Evolutionary conservation across 2,329 filamentous ascomycete genomes (phyloP), one percentile per base, ranked within the genome.

Genomic region (Calonectria naviculata): DNA sequence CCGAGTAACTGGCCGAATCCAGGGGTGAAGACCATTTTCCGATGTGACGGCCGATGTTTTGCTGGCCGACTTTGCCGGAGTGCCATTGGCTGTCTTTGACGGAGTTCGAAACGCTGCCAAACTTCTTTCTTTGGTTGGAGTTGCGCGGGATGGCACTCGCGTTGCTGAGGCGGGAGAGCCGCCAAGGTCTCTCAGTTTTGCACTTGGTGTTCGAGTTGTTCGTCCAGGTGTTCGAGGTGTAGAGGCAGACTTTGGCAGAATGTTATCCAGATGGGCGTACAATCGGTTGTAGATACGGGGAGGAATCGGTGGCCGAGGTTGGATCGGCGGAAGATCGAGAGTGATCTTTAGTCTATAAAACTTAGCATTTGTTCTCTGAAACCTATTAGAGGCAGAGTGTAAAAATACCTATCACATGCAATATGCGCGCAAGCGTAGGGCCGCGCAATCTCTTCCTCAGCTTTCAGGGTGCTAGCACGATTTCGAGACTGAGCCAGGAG

Each of bases 371-470:
- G 8, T 5, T 5, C 10, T 19, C 28, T 26, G 19, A 8, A 5
- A 13, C 19, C 7, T 1, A 21, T 28, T 44, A 9, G 7, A 17
- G 24, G 10, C 2, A 13, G 8, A 19, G 17, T 36, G 29, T 29
- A 29, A 19, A 60, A 76, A 52, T 84, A 94, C 93, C 94, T 90
- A 77, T 96, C 94, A 80, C 95, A 98, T 24, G 97, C 97, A 71
- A 99, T 89, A 83, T 98, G 93, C 17, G 94, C 93, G 81, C 95
- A 98, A 5, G 93, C 93, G 81, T 97, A 97, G 5, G 90, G 88
- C 24, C 95, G 89, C n/a, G 93, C 94, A 74, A 97, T 91, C 81
- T 98, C 95, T 81, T 98, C 95, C 67, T 97, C 94, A 4, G 92
- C 89, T 80, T 95, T 97, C 65, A 98, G 87, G 19, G 90, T 93